phyloP scores from a whole-genome alignment of 2,329 filamentous ascomycete genomes.

The Thielaviopsis euricoi region DNA sequence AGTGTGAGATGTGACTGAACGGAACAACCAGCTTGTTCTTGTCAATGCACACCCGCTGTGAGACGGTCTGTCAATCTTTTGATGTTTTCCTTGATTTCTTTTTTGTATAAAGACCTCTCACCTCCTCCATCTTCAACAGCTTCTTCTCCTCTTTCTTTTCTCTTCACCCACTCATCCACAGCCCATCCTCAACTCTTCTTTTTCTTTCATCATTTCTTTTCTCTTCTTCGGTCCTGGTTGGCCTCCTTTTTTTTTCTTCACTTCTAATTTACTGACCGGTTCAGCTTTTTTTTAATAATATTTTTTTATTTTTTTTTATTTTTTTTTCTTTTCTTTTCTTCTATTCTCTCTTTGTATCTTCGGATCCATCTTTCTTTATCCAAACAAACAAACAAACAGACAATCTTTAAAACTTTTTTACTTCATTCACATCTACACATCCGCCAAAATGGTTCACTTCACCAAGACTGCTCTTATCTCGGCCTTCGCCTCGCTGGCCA shows the following conservation, averaged over 20 bases:
- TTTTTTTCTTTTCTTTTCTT: conserved; percentile 14
- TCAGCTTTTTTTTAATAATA: conserved; percentile 11
- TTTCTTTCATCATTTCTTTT: conserved; percentile 2
- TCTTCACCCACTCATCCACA: conserved; percentile 10
- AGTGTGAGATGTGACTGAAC: background rate
- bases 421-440: conserved; percentile 15
- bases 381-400: background rate
- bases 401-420: conserved; percentile 17
- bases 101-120: conserved; percentile 7
- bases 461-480: conserved; percentile 19
- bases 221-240: conserved; percentile 12
- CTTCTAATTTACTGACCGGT: conserved; percentile 9
- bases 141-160: conserved; percentile 2
- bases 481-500: conserved; percentile 16
- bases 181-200: background rate
- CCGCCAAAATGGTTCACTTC: conserved; percentile 22
- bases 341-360: conserved; percentile 7
- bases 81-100: no score
- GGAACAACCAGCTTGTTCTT: no score
- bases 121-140: background rate
- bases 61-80: no score
- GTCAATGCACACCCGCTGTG: no score
- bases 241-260: conserved; percentile 11
- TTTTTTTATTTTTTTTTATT: conserved; percentile 14
- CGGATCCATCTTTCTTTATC: background rate